These are phyloP conservation scores for Fusarium sp. DNA, from an alignment of 2,329 filamentous ascomycete species.

Conservation along the genomic window DNA sequence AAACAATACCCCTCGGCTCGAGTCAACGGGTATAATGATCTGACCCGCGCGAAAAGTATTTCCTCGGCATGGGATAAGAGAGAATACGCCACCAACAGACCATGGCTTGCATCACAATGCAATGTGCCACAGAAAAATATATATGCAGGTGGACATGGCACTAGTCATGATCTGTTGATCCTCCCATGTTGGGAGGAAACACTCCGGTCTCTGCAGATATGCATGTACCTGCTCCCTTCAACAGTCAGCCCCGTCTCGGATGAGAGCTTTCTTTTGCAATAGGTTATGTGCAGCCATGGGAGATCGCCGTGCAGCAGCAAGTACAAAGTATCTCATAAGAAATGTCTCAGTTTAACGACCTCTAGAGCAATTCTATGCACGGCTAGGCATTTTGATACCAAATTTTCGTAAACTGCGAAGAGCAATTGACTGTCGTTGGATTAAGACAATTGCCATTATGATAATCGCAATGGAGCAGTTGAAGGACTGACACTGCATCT, in stretches of 20 bases:
- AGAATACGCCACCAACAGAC: constrained; percentile 2
- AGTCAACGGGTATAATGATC: no score
- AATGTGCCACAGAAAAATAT: not conserved
- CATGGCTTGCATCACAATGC: not conserved
- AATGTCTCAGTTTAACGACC: not conserved
- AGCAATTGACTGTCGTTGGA: no score
- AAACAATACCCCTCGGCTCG: no score
- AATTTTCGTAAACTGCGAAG: no score
- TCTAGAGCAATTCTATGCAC: no score
- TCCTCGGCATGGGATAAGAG: not conserved
- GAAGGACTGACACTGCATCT: not conserved
- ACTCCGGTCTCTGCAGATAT: not conserved
- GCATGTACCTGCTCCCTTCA: not conserved
- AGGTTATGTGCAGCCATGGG: not conserved
- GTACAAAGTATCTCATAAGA: not conserved
- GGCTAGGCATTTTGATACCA: no score
- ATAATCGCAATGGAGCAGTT: no score
- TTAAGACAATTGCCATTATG: no score
- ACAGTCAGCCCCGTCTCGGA: constrained; percentile 6
- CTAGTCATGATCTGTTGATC: not conserved
- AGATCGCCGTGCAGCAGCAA: not conserved
- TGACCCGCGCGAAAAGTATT: not conserved
- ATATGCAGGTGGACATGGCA: not conserved
- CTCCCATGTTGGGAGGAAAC: not conserved
- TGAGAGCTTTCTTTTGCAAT: not conserved